Evolutionary conservation across 441 rosid species (phyloP), one percentile per base, ranked within the genome.

Genomic region (Populus hybrid): DNA sequence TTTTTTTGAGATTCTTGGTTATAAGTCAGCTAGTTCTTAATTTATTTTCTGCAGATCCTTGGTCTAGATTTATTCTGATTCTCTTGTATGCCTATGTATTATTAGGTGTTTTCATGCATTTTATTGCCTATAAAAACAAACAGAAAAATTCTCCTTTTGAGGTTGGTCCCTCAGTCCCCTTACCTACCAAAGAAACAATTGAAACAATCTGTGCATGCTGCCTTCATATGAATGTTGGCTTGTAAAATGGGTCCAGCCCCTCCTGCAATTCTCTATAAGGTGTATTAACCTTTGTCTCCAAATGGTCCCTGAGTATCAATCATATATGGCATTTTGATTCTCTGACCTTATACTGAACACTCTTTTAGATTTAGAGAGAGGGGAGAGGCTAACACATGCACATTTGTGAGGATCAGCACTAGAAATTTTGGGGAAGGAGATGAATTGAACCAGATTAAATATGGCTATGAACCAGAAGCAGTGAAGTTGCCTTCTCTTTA

Each of bases 221-320:
- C 75, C 78, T 77, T 28, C 75, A 36, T 64, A 61, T 54, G 72
- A 57, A 50, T 71, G 79, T 72, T 80, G 38, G 38, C 23, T 70
- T 70, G 70, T 57, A 38, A 73, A 67, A 73, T 57, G 82, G 85
- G 72, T 30, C 80, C 77, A 78, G 14, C 3, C 26, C 61, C 67
- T 26, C 50, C 65, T 77, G 7, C 40, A 35, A 7, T 71, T 40
- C 5, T 77, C n/a, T 67, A 21, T 57, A 57, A 20, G 54, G 30
- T 35, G 46, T 50, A 7, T 11, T 46, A 72, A 18, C 23, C 32
- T 63, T 64, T 40, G 70, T 66, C 70, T 36, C 28, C 18, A 38
- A 28, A 65, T 65, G 20, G 2, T 26, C 70, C 40, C 28, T 12
- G 10, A 4, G 54, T 21, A 36, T 40, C 59, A 70, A 73, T 59